These are phyloP conservation scores for Trichoderma sp. DNA, from an alignment of 2,329 filamentous ascomycete species.

Conservation along the genomic window DNA sequence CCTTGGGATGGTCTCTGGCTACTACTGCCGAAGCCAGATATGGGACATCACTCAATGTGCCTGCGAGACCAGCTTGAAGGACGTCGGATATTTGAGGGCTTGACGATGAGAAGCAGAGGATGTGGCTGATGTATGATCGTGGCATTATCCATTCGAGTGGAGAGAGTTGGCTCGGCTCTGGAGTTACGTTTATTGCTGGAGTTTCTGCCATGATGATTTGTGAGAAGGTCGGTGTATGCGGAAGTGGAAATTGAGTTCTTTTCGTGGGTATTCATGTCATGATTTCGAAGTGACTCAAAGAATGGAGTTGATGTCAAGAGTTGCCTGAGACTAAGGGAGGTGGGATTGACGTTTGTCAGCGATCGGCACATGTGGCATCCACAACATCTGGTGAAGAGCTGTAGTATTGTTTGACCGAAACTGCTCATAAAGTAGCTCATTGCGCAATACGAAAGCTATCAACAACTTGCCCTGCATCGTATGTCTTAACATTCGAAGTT, in stretches of 20 bases:
- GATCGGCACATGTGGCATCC: neutral
- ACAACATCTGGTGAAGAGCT: neutral
- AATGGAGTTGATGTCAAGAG: neutral
- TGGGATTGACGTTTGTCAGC: neutral
- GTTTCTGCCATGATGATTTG: neutral
- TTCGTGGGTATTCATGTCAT: neutral
- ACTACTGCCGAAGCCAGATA: slow-evolving; percentile 20
- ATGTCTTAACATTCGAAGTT: too few relatives aligned
- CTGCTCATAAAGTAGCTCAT: too few relatives aligned
- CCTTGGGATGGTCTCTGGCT: neutral
- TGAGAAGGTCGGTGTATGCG: neutral
- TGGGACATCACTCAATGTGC: slow-evolving; percentile 7
- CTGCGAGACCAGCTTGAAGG: slow-evolving; percentile 8
- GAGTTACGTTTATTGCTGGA: too few relatives aligned
- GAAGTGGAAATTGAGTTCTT: neutral
- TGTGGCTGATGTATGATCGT: slow-evolving; percentile 21
- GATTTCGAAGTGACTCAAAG: neutral
- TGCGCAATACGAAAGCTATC: too few relatives aligned
- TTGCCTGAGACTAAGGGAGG: too few relatives aligned
- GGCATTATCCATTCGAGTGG: slow-evolving; percentile 26
- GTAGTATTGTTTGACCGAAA: too few relatives aligned
- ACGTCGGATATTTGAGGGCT: slow-evolving; percentile 17
- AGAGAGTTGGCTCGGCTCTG: slow-evolving; percentile 7
- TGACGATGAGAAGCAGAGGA: slow-evolving; percentile 22
- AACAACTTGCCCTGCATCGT: too few relatives aligned